Conservation (phyloP, 257 asterid genomes). For the Capsicum rhomboideum region DNA sequence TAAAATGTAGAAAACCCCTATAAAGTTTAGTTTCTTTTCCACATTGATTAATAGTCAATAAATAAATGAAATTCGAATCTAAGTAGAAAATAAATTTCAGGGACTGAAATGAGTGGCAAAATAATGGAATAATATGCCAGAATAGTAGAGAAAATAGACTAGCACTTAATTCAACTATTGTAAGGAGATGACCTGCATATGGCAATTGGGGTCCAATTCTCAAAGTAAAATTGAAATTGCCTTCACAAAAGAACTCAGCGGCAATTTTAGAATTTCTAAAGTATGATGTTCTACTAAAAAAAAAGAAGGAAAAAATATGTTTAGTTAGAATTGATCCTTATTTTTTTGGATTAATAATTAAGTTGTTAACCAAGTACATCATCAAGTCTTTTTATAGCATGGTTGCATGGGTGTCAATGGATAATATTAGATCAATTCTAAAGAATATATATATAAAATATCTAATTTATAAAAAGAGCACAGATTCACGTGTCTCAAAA, state of each 20-base stretch:
- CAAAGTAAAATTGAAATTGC: neutral
- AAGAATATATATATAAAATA: too few relatives aligned
- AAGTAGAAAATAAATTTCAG: constrained; percentile 14
- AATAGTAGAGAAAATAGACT: constrained; percentile 17
- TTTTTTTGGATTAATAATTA: too few relatives aligned
- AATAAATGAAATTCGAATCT: neutral
- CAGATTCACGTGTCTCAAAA: too few relatives aligned
- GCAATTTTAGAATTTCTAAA: too few relatives aligned
- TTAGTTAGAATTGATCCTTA: too few relatives aligned
- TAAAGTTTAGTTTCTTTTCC: neutral
- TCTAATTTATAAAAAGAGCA: too few relatives aligned
- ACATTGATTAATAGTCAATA: neutral
- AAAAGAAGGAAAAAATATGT: too few relatives aligned
- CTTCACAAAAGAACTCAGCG: constrained; percentile 22
- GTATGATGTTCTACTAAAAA: too few relatives aligned
- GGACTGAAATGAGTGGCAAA: constrained; percentile 55
- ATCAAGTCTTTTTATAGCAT: too few relatives aligned
- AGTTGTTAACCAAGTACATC: too few relatives aligned
- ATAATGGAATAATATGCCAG: constrained; percentile 51
- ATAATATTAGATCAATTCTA: too few relatives aligned
- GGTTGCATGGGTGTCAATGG: too few relatives aligned
- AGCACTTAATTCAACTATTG: neutral
- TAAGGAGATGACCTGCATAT: neutral
- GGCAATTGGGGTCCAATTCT: neutral
- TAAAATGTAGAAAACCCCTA: neutral